phyloP scores from a whole-genome alignment of 2,329 filamentous ascomycete species.

The Fusarium pseudoanthophilum region DNA sequence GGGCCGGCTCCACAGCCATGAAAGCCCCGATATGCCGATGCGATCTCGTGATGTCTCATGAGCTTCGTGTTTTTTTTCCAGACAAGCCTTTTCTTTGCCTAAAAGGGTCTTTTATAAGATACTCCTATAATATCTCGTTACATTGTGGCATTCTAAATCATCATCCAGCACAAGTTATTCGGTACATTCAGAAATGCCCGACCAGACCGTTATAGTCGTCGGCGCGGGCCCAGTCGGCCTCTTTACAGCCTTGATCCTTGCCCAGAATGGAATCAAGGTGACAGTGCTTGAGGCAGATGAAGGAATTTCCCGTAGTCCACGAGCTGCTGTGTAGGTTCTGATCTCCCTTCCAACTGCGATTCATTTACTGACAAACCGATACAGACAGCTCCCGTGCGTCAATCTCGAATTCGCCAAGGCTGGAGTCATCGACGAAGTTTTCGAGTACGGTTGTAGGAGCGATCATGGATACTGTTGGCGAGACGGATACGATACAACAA shows the following conservation, averaged over 20 bases:
- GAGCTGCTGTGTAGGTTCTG: background rate
- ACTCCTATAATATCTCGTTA: rapidly evolving
- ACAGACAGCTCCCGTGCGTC: background rate
- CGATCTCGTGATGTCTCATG: too few relatives aligned
- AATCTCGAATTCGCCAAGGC: background rate
- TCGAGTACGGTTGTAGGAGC: rapidly evolving
- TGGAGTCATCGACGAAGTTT: background rate
- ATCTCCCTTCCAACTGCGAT: too few relatives aligned
- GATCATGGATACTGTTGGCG: background rate
- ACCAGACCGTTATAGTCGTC: background rate
- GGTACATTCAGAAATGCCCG: background rate
- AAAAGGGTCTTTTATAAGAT: rapidly evolving
- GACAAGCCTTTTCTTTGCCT: background rate
- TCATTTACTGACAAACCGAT: background rate
- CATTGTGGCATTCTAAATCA: background rate
- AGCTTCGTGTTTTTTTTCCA: background rate
- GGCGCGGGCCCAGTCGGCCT: background rate
- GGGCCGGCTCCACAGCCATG: background rate
- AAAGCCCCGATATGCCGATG: background rate
- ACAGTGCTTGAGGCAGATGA: background rate
- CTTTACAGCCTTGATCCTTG: background rate
- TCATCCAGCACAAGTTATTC: background rate
- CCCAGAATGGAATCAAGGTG: background rate
- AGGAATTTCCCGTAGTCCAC: background rate
- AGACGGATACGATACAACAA: background rate